Evolutionary conservation across 2,329 filamentous ascomycete genomes (phyloP), one percentile per base, ranked within the genome.

Genomic region (Helminthosporium solani): DNA sequence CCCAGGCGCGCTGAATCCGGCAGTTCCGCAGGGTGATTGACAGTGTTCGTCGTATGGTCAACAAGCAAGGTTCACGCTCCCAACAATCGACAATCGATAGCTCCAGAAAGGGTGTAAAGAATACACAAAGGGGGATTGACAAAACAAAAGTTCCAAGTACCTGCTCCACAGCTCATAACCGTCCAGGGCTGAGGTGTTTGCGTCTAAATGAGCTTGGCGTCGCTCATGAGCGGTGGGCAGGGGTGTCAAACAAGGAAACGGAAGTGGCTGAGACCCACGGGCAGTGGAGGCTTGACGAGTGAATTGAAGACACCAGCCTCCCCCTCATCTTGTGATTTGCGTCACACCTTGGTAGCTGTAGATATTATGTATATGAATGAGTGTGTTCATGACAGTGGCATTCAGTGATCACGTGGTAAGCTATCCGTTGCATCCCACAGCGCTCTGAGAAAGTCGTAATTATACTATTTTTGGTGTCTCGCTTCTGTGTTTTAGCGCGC

Each of bases 151-250:
- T 42, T 33, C 41, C 19, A n/a, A n/a, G n/a, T n/a, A 18, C 20
- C 39, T 31, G 3, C 27, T 31, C 20, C 46, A 39, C 45, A 36
- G 28, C 28, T 12, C 14, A 23, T 35, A 36, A 19, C 20, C 7
- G 20, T 33, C 31, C 37, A 36, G 45, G 45, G 46, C 46, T 49
- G 46, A 49, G 46, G 46, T 46, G 44, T 37, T 39, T 35, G 40
- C 33, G 46, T 41, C 25, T 36, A 44, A 47, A 39, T 35, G 2
- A 16, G 23, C 46, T 49, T 48, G 46, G 46, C 44, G 40, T 39
- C 33, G 46, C 46, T 48, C 31, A 36, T 47, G 16, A 39, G 16
- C 18, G 18, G 23, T 11, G 40, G 12, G 46, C 40, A 44, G 39
- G 44, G 44, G 37, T 42, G 2, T 16, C n/a, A 42, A 30, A 41